A percentile compares a stretch with the other conserved stretches of the same genome.
Conservation (phyloP, 371 early-diverging fungal genomes). For the Umbelopsis sp. region DNA sequence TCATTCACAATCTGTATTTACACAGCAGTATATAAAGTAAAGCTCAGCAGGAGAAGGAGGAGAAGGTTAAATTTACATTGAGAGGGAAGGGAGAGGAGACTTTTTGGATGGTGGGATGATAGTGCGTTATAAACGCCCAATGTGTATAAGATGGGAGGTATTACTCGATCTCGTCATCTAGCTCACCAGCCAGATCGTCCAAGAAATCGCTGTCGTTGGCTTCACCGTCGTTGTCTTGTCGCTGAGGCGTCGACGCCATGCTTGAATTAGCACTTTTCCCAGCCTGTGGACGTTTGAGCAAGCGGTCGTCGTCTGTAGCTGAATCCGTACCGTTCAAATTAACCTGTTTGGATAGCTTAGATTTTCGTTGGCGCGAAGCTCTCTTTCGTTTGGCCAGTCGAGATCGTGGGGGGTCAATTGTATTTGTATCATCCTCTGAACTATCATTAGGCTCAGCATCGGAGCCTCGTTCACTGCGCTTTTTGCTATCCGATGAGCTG, state of each 20-base stretch:
- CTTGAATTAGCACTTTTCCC: slow-evolving; percentile 8
- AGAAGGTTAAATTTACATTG: slow-evolving; percentile 4
- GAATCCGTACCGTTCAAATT: slow-evolving; percentile 21
- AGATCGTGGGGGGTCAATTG: background rate
- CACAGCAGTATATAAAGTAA: slow-evolving; percentile 10
- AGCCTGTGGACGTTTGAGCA: background rate
- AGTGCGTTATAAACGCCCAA: background rate
- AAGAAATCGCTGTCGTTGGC: slow-evolving; percentile 26
- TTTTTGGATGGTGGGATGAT: background rate
- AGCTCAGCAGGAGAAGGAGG: background rate
- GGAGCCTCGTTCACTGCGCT: slow-evolving; percentile 14
- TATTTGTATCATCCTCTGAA: slow-evolving; percentile 26
- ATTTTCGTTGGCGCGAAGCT: slow-evolving; percentile 1
- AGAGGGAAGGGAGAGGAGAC: background rate
- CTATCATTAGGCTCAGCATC: slow-evolving; percentile 30
- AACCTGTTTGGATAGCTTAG: slow-evolving; percentile 7
- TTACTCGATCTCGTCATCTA: slow-evolving; percentile 42
- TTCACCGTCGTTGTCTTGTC: slow-evolving; percentile 20
- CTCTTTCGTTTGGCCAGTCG: slow-evolving; percentile 7
- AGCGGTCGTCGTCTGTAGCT: slow-evolving; percentile 27
- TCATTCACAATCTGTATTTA: slow-evolving; percentile 17
- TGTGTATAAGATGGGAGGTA: background rate
- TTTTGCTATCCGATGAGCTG: slow-evolving; percentile 34
- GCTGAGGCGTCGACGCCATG: slow-evolving; percentile 8
- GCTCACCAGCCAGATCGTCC: slow-evolving; percentile 42